Percentiles rank a stretch among this genome's conserved stretches.
Evolutionary conservation across 257 asterid genomes (phyloP).

Genomic region (Cinchona pubescens): DNA sequence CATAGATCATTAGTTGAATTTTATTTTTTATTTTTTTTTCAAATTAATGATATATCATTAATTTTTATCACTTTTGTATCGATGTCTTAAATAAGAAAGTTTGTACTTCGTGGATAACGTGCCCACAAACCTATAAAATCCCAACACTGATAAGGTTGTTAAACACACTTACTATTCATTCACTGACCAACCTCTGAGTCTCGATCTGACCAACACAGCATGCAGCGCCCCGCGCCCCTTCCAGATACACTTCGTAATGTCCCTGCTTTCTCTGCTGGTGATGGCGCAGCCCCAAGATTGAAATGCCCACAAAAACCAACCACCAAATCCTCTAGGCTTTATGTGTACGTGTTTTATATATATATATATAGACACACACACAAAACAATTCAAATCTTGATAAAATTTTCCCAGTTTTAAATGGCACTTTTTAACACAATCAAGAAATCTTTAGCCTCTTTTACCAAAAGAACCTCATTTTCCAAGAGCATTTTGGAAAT

Average conservation of each 20-base stretch:
- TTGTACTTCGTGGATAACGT: neutral
- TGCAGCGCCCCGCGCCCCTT: neutral
- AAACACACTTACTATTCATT: neutral
- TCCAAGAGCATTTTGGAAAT: conserved; percentile 6
- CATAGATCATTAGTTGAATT: no score
- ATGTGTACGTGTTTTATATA: no score
- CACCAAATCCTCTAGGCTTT: neutral
- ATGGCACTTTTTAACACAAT: conserved; percentile 15
- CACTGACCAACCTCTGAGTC: neutral
- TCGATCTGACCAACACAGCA: neutral
- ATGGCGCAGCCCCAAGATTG: neutral
- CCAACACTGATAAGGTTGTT: neutral
- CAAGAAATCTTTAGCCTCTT: conserved; percentile 6
- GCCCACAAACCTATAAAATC: neutral
- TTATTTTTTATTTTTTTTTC: no score
- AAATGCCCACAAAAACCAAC: neutral
- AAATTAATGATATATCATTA: no score
- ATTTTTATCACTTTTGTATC: no score
- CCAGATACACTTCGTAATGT: neutral
- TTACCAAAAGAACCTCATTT: neutral
- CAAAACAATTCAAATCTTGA: neutral
- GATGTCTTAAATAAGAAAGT: no score
- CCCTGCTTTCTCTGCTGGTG: neutral
- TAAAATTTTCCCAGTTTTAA: neutral
- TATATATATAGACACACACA: neutral